phyloP scores from a whole-genome alignment of 2,329 filamentous ascomycete genomes.

The Venturia aucupariae region DNA sequence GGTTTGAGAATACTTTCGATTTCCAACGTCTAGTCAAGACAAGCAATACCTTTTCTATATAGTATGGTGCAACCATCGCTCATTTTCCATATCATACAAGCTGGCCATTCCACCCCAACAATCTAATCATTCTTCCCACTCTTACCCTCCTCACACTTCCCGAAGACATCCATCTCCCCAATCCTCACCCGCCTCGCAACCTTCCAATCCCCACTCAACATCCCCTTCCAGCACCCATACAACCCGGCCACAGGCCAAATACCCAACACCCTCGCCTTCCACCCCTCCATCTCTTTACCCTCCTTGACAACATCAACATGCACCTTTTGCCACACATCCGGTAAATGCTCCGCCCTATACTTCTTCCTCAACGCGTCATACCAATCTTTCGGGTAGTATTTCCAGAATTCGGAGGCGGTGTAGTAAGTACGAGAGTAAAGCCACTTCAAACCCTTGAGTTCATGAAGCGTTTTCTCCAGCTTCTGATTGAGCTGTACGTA shows the following conservation, averaged over 20 bases:
- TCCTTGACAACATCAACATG: constrained; percentile 15
- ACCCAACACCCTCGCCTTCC: neutral
- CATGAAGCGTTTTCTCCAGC: constrained; percentile 50
- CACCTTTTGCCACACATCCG: constrained; percentile 60
- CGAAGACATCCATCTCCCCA: constrained; percentile 11
- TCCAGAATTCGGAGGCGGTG: constrained; percentile 59
- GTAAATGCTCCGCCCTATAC: constrained; percentile 51
- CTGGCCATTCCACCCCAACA: neutral
- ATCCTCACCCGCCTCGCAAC: constrained; percentile 10
- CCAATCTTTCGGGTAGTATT: constrained; percentile 48
- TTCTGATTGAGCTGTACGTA: constrained; percentile 49
- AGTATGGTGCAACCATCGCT: neutral
- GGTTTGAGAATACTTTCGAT: neutral
- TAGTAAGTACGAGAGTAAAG: constrained; percentile 63
- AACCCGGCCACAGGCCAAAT: constrained; percentile 15
- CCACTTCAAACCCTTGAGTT: constrained; percentile 58
- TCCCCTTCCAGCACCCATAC: constrained; percentile 15
- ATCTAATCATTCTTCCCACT: neutral
- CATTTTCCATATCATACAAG: neutral
- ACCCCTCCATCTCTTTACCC: constrained; percentile 6
- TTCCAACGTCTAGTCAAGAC: neutral
- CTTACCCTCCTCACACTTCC: too few relatives aligned
- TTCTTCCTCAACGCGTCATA: constrained; percentile 51
- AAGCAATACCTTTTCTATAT: neutral
- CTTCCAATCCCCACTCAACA: constrained; percentile 15